Conservation (phyloP, 441 rosid species). For the Brassica hybrid region DNA sequence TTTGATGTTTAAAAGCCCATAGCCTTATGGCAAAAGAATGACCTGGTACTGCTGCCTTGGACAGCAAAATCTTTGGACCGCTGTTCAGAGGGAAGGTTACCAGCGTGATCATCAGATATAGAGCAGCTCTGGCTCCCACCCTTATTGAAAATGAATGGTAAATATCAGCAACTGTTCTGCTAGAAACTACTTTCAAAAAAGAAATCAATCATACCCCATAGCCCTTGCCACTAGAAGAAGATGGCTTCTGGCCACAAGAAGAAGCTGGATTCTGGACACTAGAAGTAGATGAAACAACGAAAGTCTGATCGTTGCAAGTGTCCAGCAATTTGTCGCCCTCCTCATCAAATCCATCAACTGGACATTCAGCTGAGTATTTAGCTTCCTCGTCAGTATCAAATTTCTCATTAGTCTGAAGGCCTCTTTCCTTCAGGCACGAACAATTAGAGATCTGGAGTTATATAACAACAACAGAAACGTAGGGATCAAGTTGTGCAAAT, state of each 20-base stretch:
- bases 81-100: slow-evolving; percentile 52
- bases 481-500: slow-evolving; percentile 12
- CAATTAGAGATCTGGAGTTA: slow-evolving; percentile 3
- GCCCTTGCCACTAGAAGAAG: slow-evolving; percentile 48
- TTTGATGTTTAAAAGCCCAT: slow-evolving; percentile 4
- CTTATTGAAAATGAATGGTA: slow-evolving; percentile 50
- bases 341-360: slow-evolving; percentile 62
- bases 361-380: slow-evolving; percentile 79
- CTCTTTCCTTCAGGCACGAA: slow-evolving; percentile 77
- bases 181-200: slow-evolving; percentile 46
- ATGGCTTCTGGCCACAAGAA: slow-evolving; percentile 41
- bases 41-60: slow-evolving; percentile 66
- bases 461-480: slow-evolving; percentile 2
- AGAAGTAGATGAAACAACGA: background rate
- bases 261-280: background rate
- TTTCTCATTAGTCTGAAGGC: slow-evolving; percentile 59
- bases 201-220: slow-evolving; percentile 56
- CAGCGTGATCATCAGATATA: slow-evolving; percentile 49
- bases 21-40: slow-evolving; percentile 26
- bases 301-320: background rate
- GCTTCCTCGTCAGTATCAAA: slow-evolving; percentile 83
- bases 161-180: slow-evolving; percentile 19
- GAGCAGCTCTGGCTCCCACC: slow-evolving; percentile 53
- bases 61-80: slow-evolving; percentile 47
- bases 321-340: slow-evolving; percentile 49